phyloP scores from a whole-genome alignment of 1,284 basidiomycete genomes.

The Rhodofomes roseus region DNA sequence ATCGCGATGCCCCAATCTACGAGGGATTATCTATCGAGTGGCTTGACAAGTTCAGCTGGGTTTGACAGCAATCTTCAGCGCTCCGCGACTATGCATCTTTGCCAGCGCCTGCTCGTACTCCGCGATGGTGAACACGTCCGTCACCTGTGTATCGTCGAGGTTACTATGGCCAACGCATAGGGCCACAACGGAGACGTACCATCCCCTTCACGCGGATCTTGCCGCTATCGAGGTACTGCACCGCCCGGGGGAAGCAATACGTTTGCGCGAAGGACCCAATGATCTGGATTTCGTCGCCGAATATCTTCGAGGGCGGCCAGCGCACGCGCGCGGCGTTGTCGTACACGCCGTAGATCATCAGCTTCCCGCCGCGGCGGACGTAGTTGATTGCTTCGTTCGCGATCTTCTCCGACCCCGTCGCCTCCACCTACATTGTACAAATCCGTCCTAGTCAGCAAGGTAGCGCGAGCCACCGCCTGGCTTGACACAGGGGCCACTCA shows the following conservation, averaged over 20 bases:
- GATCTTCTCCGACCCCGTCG: constrained; percentile 56
- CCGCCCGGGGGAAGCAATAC: constrained; percentile 60
- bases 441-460: neutral
- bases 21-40: neutral
- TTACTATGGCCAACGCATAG: neutral
- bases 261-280: constrained; percentile 60
- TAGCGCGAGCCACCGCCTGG: neutral
- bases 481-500: constrained; percentile 13
- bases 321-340: constrained; percentile 48
- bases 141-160: constrained; percentile 31
- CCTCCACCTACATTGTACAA: constrained; percentile 38
- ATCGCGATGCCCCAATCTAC: neutral
- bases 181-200: constrained; percentile 29
- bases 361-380: constrained; percentile 49
- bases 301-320: constrained; percentile 61
- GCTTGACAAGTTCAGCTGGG: constrained; percentile 12
- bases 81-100: constrained; percentile 48
- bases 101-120: constrained; percentile 59
- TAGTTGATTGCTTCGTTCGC: constrained; percentile 59
- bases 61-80: constrained; percentile 39
- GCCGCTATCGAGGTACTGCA: constrained; percentile 57
- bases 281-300: constrained; percentile 58
- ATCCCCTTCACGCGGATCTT: constrained; percentile 59
- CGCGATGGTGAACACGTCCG: constrained; percentile 49
- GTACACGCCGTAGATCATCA: constrained; percentile 59